Evolutionary conservation across 768 basidiomycete species (phyloP), one percentile per base, ranked within the genome.

Genomic region (Amanita muscaria): DNA sequence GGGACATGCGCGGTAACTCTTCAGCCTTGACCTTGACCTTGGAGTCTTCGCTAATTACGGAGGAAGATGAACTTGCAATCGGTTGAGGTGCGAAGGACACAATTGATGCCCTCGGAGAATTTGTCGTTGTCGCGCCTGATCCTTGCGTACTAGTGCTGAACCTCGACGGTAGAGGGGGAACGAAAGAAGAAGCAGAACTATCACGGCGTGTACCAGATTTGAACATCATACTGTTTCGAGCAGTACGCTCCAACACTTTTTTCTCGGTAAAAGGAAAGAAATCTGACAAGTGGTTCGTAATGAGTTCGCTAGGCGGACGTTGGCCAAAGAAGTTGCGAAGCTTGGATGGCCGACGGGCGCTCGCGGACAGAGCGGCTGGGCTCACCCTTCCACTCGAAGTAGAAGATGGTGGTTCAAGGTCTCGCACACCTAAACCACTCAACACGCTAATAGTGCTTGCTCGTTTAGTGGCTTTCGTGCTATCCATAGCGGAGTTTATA

Each of bases 291-390:
- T 98, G 93, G 5, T 73, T 94, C 19, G 93, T 88, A 67, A 98
- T 98, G 50, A 98, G 79, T 62, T 98, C 96, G 64, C 87, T 90
- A 0, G 96, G 93, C 0, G 96, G 96, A 31, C 96, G 86, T 56
- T 97, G 96, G 12, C 94, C 96, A 54, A 97, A 94, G 72, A 98
- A 99, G 70, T 91, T 92, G 63, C 87, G 87, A 37, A 92, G 60
- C 56, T 89, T 92, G 16, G 77, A 76, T 3, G 81, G 76, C 7
- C 72, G 66, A 53, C 76, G 76, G 34, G 61, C 62, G 46, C 64
- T 65, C n/a, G 36, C 18, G n/a, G 36, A 19, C 29, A 60, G 64
- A 48, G 56, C 59, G n/a, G 64, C 54, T 32, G 65, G 64, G 51
- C 47, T 66, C n/a, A 49, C 58, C 18, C 53, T 51, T 21, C 61